Conservation (phyloP, 2,329 filamentous ascomycete genomes). For the Monosporascus cannonballus region DNA sequence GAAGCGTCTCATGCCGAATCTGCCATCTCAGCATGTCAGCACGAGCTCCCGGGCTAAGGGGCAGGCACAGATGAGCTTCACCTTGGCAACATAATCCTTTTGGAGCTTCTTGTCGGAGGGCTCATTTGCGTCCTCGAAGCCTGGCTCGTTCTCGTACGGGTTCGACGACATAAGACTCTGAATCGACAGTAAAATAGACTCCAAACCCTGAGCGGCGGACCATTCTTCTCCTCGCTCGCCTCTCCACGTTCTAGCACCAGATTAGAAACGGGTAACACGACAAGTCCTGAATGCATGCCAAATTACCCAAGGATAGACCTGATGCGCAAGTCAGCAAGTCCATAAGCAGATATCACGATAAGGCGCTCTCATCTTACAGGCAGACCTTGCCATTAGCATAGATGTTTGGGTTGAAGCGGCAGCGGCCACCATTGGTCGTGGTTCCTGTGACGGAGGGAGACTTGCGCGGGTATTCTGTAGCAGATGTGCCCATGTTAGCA, state of each 20-base stretch:
- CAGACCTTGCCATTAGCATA: constrained; percentile 90
- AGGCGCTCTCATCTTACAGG: constrained; percentile 52
- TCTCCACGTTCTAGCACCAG: constrained; percentile 70
- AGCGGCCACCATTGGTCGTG: constrained; percentile 84
- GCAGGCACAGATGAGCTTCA: constrained; percentile 26
- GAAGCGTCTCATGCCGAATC: constrained; percentile 86
- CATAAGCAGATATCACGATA: background rate
- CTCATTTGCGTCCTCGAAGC: constrained; percentile 72
- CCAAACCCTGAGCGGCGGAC: constrained; percentile 92
- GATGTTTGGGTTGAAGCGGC: constrained; percentile 95
- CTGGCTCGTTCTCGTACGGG: constrained; percentile 94
- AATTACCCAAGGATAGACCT: constrained; percentile 80
- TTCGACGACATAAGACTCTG: constrained; percentile 93
- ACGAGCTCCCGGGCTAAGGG: background rate
- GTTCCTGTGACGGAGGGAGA: constrained; percentile 57
- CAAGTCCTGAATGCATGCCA: constrained; percentile 1
- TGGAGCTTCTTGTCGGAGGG: constrained; percentile 67
- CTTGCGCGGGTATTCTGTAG: constrained; percentile 74
- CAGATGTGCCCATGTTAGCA: constrained; percentile 3
- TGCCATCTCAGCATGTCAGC: constrained; percentile 31
- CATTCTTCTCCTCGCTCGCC: constrained; percentile 88
- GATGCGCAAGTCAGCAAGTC: background rate
- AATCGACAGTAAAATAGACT: constrained; percentile 91
- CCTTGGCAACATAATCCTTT: constrained; percentile 73
- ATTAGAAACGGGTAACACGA: constrained; percentile 7